These are phyloP conservation scores for Aegilops umbellulata DNA, from an alignment of 176 grass and related monocot genomes.

Conservation along the genomic window DNA sequence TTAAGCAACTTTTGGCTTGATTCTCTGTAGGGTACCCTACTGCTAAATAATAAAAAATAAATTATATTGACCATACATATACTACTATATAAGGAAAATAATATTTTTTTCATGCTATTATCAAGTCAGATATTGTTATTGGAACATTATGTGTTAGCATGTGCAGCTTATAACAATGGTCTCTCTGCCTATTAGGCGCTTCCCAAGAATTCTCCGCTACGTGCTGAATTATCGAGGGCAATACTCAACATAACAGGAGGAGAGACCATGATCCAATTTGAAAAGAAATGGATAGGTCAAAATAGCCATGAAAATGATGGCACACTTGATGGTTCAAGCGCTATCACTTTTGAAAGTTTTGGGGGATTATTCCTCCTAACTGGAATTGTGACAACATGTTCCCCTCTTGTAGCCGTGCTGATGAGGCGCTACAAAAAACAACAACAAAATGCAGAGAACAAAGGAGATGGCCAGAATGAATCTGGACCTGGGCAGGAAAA, in stretches of 20 bases:
- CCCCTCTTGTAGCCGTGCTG: background rate
- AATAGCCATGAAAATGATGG: constrained; percentile 24
- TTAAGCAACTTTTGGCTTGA: too few species aligned
- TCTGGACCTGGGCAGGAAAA: background rate
- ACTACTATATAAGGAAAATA: too few species aligned
- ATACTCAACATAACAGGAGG: constrained; percentile 61
- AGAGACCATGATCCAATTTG: constrained; percentile 33
- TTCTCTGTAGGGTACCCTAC: too few species aligned
- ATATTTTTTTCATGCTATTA: too few species aligned
- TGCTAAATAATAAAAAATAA: too few species aligned
- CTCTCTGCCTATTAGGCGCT: constrained; percentile 27
- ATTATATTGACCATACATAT: background rate
- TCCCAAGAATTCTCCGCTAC: constrained; percentile 24
- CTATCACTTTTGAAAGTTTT: constrained; percentile 34
- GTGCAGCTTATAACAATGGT: background rate
- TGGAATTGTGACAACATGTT: constrained; percentile 14
- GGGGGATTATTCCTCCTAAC: constrained; percentile 36
- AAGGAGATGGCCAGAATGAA: background rate
- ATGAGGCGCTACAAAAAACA: background rate
- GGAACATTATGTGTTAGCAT: background rate
- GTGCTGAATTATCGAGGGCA: constrained; percentile 40
- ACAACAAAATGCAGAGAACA: background rate
- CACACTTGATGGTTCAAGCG: background rate
- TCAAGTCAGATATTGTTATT: too few species aligned
- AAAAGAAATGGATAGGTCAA: constrained; percentile 54